Evolutionary conservation across 1,139 yeast species (phyloP), one percentile per base, ranked within the genome.

Genomic region (Pneumocystis carinii): DNA sequence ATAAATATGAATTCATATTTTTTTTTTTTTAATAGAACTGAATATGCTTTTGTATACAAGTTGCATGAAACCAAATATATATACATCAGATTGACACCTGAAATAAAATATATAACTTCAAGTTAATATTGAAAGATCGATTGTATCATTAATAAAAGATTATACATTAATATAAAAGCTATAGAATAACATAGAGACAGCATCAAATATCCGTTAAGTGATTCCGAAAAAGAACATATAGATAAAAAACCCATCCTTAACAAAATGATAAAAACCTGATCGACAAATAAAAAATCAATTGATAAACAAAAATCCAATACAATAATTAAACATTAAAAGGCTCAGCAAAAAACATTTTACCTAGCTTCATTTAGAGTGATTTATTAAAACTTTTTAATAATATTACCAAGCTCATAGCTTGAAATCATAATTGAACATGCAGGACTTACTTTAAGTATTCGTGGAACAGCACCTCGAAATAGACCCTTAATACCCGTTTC

Each of bases 371-470:
- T 48, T 48, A 48, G 27, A 10, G 27, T 10, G 27, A 10, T 48
- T 10, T 19, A 48, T 24, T 48, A 8, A 19, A 48, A 19, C 10
- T 24, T 24, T 24, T 12, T 2, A 6, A 10, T 2, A 48, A 48
- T 29, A 32, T 94, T 94, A 39, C 95, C 88, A 62, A 90, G 78
- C 73, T 92, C 98, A 73, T 92, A 92, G 59, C 95, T 86, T 1
- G 97, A 88, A 62, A 92, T 90, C 99, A 92, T 94, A 53, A 92
- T 92, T 1, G 98, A 98, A 79, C 98, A 92, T 14, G 97, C 86
- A 2, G 98, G 98, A 0, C 97, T 96, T 57, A 92, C 87, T 71
- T 92, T 92, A 73, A 90, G 76, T 10, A 92, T 81, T 68, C 99
- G 79, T 0, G 97, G 97, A 1, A 83, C 78, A 58, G 90, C 76